Evolutionary conservation across 2,329 filamentous ascomycete species (phyloP).

Genomic region (Exserohilum rostratum): DNA sequence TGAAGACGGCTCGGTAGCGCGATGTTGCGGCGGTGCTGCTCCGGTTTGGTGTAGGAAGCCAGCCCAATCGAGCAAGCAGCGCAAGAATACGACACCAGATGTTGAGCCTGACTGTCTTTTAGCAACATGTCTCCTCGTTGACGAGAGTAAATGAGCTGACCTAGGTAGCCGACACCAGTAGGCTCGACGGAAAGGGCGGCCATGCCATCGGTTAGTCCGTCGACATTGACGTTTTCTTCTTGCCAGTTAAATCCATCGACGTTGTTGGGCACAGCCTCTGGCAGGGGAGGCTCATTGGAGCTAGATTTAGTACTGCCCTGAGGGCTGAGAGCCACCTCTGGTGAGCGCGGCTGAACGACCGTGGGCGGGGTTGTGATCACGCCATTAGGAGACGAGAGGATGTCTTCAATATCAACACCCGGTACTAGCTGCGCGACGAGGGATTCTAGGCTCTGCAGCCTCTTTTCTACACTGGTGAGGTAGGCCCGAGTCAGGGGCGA

Average conservation of each 20-base stretch:
- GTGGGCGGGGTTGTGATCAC: conserved; percentile 13
- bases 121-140: neutral
- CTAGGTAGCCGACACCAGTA: conserved; percentile 34
- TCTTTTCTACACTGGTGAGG: conserved; percentile 31
- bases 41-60: conserved; percentile 33
- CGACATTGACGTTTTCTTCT: conserved; percentile 27
- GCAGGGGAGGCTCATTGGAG: conserved; percentile 25
- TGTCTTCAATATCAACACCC: conserved; percentile 27
- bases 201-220: conserved; percentile 35
- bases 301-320: conserved; percentile 15
- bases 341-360: conserved; percentile 7
- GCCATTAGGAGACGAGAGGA: conserved; percentile 23
- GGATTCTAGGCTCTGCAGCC: conserved; percentile 24
- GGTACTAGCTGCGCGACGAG: conserved; percentile 28
- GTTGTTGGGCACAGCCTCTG: conserved; percentile 31
- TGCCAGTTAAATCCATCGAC: conserved; percentile 37
- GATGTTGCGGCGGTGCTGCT: conserved; percentile 17
- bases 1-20: conserved; percentile 11
- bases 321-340: conserved; percentile 21
- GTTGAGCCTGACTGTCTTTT: conserved; percentile 23
- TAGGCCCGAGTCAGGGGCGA: conserved; percentile 35
- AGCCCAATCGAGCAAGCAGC: conserved; percentile 35
- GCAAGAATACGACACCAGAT: conserved; percentile 33
- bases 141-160: conserved; percentile 6
- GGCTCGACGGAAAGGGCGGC: conserved; percentile 35